Evolutionary conservation across 768 basidiomycete species (phyloP).

Genomic region (Pilatotrama ljubarskyi): DNA sequence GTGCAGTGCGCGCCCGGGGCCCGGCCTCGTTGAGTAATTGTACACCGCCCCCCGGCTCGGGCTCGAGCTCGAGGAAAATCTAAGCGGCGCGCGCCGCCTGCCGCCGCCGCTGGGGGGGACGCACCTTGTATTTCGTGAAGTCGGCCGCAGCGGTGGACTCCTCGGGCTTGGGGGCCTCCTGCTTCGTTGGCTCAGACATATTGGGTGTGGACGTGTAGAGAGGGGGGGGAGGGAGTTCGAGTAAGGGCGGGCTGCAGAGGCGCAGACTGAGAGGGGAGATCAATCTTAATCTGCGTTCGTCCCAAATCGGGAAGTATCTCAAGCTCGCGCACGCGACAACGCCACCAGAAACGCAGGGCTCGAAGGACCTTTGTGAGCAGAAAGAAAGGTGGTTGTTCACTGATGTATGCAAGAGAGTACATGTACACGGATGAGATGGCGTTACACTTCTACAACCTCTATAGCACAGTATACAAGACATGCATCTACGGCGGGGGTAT

Average conservation of each 20-base stretch:
- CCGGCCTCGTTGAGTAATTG: not conserved
- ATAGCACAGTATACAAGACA: no score
- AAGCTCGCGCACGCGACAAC: slow-evolving; percentile 13
- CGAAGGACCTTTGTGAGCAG: not conserved
- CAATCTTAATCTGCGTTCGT: slow-evolving; percentile 21
- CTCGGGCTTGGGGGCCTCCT: slow-evolving; percentile 30
- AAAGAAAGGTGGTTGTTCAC: not conserved
- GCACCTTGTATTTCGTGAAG: slow-evolving; percentile 86
- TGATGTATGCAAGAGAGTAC: not conserved
- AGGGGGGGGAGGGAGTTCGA: not conserved
- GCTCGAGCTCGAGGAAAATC: slow-evolving; percentile 1
- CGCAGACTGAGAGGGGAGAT: slow-evolving; percentile 12
- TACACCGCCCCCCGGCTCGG: not conserved
- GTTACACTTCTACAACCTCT: no score
- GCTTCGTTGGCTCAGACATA: slow-evolving; percentile 18
- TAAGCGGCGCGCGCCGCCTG: slow-evolving; percentile 4
- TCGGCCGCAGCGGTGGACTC: slow-evolving; percentile 68
- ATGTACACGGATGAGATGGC: not conserved
- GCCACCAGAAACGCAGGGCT: not conserved
- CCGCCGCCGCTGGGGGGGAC: slow-evolving; percentile 4
- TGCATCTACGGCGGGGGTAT: no score
- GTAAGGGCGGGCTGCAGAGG: not conserved
- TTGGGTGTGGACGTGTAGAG: not conserved
- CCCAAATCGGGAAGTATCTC: slow-evolving; percentile 21
- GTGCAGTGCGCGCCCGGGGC: not conserved